A percentile compares a stretch with the other conserved stretches of the same genome.
These are phyloP conservation scores for Hericium coralloides DNA, from an alignment of 768 basidiomycete species.

Conservation along the genomic window DNA sequence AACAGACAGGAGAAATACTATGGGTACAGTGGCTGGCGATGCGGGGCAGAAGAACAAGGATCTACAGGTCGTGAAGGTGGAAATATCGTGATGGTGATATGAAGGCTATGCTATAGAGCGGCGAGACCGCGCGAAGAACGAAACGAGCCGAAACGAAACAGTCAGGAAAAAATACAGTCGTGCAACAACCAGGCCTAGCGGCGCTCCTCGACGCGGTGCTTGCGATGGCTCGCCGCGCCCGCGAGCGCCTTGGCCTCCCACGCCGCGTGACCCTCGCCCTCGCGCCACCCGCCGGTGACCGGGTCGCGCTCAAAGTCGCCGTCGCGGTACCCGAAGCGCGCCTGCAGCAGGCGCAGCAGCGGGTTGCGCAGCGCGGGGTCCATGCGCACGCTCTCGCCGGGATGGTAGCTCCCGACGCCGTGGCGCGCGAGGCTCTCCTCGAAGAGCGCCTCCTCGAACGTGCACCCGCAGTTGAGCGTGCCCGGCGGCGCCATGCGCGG, in stretches of 20 bases:
- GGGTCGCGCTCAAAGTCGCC: conserved; percentile 79
- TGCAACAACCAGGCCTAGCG: conserved; percentile 17
- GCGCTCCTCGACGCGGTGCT: conserved; percentile 29
- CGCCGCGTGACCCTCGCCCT: conserved; percentile 48
- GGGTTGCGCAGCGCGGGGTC: conserved; percentile 81
- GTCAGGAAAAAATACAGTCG: conserved; percentile 4
- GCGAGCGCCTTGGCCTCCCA: conserved; percentile 54
- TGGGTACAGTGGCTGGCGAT: not conserved
- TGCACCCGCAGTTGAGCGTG: conserved; percentile 80
- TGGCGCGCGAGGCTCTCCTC: conserved; percentile 78
- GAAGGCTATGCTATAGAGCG: not conserved
- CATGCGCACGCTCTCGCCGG: conserved; percentile 83
- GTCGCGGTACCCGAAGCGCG: conserved; percentile 71
- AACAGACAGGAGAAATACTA: not conserved
- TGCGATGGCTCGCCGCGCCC: conserved; percentile 28
- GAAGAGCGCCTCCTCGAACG: conserved; percentile 76
- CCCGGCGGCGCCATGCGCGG: conserved; percentile 75
- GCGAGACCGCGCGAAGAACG: not conserved
- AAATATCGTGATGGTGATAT: conserved; percentile 3
- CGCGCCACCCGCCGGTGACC: conserved; percentile 54
- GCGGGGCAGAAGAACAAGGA: not conserved
- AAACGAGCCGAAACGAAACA: conserved; percentile 2
- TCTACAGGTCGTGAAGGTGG: not conserved
- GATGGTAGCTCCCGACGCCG: conserved; percentile 72
- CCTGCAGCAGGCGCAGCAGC: conserved; percentile 59